These are phyloP conservation scores for Hanseniaspora meyeri DNA, from an alignment of 805 yeast genomes.

Conservation along the genomic window DNA sequence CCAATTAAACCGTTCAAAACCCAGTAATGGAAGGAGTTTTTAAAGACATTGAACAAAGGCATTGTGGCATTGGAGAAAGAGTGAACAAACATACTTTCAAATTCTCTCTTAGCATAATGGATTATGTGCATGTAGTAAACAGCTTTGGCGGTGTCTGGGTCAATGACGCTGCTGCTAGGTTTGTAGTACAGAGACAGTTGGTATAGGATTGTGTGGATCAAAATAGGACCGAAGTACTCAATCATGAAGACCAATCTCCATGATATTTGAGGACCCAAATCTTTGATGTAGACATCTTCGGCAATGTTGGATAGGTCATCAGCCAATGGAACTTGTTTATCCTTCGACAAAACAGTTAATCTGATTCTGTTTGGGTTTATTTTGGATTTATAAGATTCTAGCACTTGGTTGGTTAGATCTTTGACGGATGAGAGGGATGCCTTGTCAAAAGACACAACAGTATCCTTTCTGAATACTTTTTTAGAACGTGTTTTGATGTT, in stretches of 20 bases:
- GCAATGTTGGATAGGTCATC: constrained; percentile 24
- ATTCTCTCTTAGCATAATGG: constrained; percentile 81
- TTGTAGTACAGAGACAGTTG: constrained; percentile 6
- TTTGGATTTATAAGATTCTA: constrained; percentile 31
- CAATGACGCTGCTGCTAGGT: constrained; percentile 12
- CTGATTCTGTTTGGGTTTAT: constrained; percentile 44
- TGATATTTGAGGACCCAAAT: constrained; percentile 81
- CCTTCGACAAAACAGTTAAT: constrained; percentile 33
- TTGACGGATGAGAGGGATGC: neutral
- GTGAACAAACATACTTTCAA: constrained; percentile 76
- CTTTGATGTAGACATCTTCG: constrained; percentile 53
- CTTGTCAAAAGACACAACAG: neutral
- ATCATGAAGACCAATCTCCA: constrained; percentile 84
- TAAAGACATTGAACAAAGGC: constrained; percentile 80
- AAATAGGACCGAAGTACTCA: constrained; percentile 82
- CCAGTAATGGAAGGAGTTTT: constrained; percentile 90
- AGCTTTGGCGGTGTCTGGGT: constrained; percentile 23
- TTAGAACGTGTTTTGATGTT: constrained; percentile 52
- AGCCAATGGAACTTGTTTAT: constrained; percentile 28
- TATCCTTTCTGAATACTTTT: constrained; percentile 9
- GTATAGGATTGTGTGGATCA: constrained; percentile 64
- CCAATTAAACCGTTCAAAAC: constrained; percentile 60
- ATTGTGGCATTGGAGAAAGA: constrained; percentile 78
- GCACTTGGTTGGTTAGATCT: constrained; percentile 19
- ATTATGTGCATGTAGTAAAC: constrained; percentile 40